Evolutionary conservation across 169 alveolate species (phyloP), one percentile per base, ranked within the genome.

Genomic region (Plasmodium reichenowi): DNA sequence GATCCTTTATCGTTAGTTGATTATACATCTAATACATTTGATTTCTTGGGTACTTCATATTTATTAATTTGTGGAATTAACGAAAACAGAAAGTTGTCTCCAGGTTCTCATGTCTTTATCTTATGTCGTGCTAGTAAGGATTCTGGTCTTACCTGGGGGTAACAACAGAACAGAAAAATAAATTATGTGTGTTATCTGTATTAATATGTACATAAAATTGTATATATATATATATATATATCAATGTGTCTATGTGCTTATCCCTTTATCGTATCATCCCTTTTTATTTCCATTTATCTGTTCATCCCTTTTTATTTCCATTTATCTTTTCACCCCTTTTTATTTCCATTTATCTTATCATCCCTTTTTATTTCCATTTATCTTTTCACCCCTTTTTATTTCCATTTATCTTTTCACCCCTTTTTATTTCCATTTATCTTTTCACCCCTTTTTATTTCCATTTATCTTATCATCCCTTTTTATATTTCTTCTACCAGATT

Each of bases 51-150:
- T 17, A 32, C 47, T n/a, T 43, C 43, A 0, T 59, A 47, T 68
- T n/a, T 76, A n/a, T 76, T 76, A 13, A 64, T 76, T n/a, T 76
- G 89, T 66, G 89, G 89, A 6, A 10, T 76, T 9, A 67, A 76
- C 47, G 20, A 15, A 5, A 45, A 66, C 17, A 67, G 70, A 12
- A 63, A 48, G 22, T 9, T 38, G 1, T 20, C 5, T 38, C 59
- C 20, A 0, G 50, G 32, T 13, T 32, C 60, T n/a, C 38, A 58
- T 2, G 6, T 13, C 17, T 58, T 76, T 24, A 59, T 76, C 5
- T 12, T 76, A 7, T 76, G 89, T 71, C 67, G 50, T 20, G 89
- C 71, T 6, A 76, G 89, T 17, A 5, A 43, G 1, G 59, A 63
- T 8, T 67, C 59, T 52, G 89, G 89, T 17, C 1, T 48, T 17